Base-by-base conservation (phyloP, 1,284 basidiomycete species). In the Kalmanozyma brasiliensis region DNA sequence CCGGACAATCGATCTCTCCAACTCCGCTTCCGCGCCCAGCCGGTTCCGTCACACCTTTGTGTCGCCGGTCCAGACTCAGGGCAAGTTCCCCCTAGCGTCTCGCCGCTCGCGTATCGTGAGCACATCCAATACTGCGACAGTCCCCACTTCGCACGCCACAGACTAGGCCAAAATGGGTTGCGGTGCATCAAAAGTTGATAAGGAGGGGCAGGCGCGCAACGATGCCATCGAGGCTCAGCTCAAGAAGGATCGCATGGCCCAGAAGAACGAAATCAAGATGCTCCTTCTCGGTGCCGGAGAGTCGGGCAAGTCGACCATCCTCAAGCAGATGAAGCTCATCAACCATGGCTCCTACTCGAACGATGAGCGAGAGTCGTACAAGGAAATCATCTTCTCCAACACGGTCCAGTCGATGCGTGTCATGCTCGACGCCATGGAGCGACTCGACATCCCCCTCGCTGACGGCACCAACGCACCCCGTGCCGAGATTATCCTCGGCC, bases 301-400 rank as follows among this genome's bases (percentile, higher is more conserved):
- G 59, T 76, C 72, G 14, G 82, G 82, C 48, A 83, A 83, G 60
- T 78, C 78, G 16, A 83, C 82, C 11, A 78, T 82, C 41, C 62
- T 81, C 49, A 82, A 82, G 46, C 79, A 81, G 66, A 80, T 81
- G 77, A 73, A 78, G 42, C 73, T 81, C 46, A 73, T 73, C 52
- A 77, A 82, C 59, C 80, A 86, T 82, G 83, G 83, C 53, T 85
- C 93, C 1, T 98, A 97, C 86, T 92, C 91, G 67, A 88, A 90
- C 59, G 88, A 90, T 74, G 95, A 98, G 84, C 87, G 94, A 46
- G 92, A 95, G 71, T 92, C 91, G 36, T 97, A 96, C 88, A 93
- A 93, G 84, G 94, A 97, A 84, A 97, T 97, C 79, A 94, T 98
- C 80, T 97, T 89, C 81, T 93, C 92, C 52, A 97, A 97, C 84